phyloP scores from a whole-genome alignment of 75 land plant species.

The Picea sitchensis region DNA sequence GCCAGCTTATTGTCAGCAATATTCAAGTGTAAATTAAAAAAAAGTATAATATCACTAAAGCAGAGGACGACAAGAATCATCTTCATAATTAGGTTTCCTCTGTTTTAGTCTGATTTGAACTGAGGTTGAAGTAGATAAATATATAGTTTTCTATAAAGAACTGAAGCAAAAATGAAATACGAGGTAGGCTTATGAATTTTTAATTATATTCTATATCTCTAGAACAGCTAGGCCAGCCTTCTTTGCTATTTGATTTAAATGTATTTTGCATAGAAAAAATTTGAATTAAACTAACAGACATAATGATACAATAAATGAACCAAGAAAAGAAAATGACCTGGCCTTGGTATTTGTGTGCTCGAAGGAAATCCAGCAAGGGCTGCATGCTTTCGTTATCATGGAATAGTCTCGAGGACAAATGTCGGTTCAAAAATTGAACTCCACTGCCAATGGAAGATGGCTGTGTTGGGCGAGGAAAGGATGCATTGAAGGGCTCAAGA shows the following conservation, averaged over 20 bases:
- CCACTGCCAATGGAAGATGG: slow-evolving; percentile 73
- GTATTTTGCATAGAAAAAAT: not conserved
- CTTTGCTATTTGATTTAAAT: not conserved
- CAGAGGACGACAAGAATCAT: not conserved
- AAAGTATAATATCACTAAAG: not conserved
- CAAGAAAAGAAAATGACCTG: slow-evolving; percentile 36
- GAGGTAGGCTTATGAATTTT: no score
- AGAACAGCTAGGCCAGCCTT: no score
- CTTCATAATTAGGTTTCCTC: not conserved
- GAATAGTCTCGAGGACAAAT: slow-evolving; percentile 77
- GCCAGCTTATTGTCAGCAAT: not conserved
- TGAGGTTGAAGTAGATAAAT: not conserved
- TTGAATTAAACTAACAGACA: not conserved
- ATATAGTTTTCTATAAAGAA: not conserved
- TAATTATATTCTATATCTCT: no score
- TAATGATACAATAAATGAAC: not conserved
- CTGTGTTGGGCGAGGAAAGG: slow-evolving; percentile 43
- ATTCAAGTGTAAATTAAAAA: not conserved
- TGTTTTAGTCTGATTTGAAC: not conserved
- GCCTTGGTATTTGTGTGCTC: slow-evolving; percentile 72
- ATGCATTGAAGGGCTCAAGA: slow-evolving; percentile 60
- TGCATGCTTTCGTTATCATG: slow-evolving; percentile 61
- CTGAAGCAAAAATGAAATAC: not conserved
- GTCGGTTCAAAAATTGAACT: slow-evolving; percentile 91
- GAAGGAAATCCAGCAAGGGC: slow-evolving; percentile 74